Conservation (phyloP, 2,329 filamentous ascomycete genomes). For the Fusarium continuum region DNA sequence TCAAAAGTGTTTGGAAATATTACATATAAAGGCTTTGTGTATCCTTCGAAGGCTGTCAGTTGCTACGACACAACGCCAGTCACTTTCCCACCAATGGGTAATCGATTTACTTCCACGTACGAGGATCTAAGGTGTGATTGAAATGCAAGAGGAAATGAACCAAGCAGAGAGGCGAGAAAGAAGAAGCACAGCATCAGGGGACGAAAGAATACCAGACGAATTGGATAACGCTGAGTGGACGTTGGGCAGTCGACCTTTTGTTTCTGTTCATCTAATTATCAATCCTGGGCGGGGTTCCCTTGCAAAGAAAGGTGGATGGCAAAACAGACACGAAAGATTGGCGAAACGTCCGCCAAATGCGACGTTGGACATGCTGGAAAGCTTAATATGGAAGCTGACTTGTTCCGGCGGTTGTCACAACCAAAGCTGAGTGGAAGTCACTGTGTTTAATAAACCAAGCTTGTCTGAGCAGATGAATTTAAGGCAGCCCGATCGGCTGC, state of each 20-base stretch:
- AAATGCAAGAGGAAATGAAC: slow-evolving; percentile 15
- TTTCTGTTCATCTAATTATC: neutral
- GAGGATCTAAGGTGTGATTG: slow-evolving; percentile 10
- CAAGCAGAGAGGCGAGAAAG: slow-evolving; percentile 21
- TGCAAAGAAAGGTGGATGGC: neutral
- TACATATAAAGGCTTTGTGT: slow-evolving; percentile 20
- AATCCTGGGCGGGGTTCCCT: slow-evolving; percentile 5
- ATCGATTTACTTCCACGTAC: neutral
- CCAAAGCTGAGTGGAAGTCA: slow-evolving; percentile 1
- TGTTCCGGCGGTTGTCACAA: slow-evolving; percentile 12
- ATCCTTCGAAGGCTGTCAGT: neutral
- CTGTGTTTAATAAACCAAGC: slow-evolving; percentile 18
- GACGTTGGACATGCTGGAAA: neutral
- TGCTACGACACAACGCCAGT: slow-evolving; percentile 8
- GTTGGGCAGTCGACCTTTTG: slow-evolving; percentile 1
- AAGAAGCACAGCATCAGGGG: slow-evolving; percentile 28
- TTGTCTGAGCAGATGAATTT: slow-evolving; percentile 27
- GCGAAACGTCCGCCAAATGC: neutral
- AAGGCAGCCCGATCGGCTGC: slow-evolving; percentile 33
- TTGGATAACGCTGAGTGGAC: slow-evolving; percentile 23
- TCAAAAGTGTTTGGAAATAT: neutral
- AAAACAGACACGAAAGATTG: slow-evolving; percentile 1
- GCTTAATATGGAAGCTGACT: neutral
- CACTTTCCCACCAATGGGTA: slow-evolving; percentile 8
- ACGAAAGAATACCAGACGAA: slow-evolving; percentile 19